A percentile compares a stretch with the other conserved stretches of the same genome.
These are phyloP conservation scores for Pseudozyma flocculosa DNA, from an alignment of 1,284 basidiomycete genomes.

Conservation along the genomic window DNA sequence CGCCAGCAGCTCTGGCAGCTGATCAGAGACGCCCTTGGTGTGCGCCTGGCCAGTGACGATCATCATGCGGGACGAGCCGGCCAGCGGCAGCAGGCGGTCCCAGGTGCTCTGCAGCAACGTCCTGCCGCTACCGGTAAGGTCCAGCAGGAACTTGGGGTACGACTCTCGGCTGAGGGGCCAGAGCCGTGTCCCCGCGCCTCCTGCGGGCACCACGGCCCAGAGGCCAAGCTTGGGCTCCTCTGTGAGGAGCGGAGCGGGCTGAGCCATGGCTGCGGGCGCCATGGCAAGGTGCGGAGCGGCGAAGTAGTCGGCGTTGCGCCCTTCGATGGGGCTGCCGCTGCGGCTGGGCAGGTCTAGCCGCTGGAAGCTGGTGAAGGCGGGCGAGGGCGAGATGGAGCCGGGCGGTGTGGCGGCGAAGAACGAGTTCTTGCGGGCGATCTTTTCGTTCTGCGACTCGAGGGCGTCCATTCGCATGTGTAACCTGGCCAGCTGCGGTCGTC, in stretches of 20 bases:
- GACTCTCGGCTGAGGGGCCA: slow-evolving; percentile 54
- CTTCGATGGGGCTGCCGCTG: slow-evolving; percentile 39
- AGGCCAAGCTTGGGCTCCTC: slow-evolving; percentile 51
- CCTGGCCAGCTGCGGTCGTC: slow-evolving; percentile 33
- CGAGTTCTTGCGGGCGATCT: slow-evolving; percentile 20
- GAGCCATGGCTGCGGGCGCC: slow-evolving; percentile 10
- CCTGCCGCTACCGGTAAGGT: slow-evolving; percentile 49
- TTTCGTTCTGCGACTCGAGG: slow-evolving; percentile 31
- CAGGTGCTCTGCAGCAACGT: slow-evolving; percentile 54
- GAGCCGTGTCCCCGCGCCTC: slow-evolving; percentile 54
- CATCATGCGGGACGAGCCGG: slow-evolving; percentile 44
- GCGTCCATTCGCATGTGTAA: slow-evolving; percentile 43
- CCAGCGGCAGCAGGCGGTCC: slow-evolving; percentile 50
- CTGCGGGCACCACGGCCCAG: slow-evolving; percentile 56
- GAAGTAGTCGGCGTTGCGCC: slow-evolving; percentile 12
- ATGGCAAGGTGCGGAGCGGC: slow-evolving; percentile 34
- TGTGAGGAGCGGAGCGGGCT: slow-evolving; percentile 42
- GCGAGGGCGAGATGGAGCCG: slow-evolving; percentile 22
- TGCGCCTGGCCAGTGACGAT: slow-evolving; percentile 53
- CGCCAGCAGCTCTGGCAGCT: slow-evolving; percentile 43
- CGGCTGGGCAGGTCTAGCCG: slow-evolving; percentile 12
- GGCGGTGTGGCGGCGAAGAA: slow-evolving; percentile 20
- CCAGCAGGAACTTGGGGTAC: slow-evolving; percentile 56
- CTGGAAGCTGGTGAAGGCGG: slow-evolving; percentile 25
- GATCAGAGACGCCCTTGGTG: slow-evolving; percentile 41